These are phyloP conservation scores for Pezicula neosporulosa DNA, from an alignment of 2,329 filamentous ascomycete species.

Conservation along the genomic window DNA sequence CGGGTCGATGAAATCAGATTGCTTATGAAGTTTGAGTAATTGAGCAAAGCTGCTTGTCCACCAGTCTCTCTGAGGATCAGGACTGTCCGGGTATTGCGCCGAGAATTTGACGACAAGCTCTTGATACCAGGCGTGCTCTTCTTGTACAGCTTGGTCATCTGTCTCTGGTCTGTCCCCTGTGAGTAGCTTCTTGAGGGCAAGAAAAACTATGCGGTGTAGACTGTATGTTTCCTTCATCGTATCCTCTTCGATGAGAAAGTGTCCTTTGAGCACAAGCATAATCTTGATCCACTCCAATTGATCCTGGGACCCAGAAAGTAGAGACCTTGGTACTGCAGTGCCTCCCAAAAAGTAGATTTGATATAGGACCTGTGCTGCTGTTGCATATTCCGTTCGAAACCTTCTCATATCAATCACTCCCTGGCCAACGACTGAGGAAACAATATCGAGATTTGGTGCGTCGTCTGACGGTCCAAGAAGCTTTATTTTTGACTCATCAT, in stretches of 20 bases:
- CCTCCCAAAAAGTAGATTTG: slow-evolving; percentile 21
- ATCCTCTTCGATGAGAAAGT: slow-evolving; percentile 18
- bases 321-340: slow-evolving; percentile 12
- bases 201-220: slow-evolving; percentile 19
- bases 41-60: slow-evolving; percentile 21
- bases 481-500: slow-evolving; percentile 18
- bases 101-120: slow-evolving; percentile 18
- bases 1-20: slow-evolving; percentile 6
- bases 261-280: slow-evolving; percentile 16
- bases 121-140: slow-evolving; percentile 19
- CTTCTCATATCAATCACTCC: slow-evolving; percentile 16
- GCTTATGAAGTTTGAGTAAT: slow-evolving; percentile 14
- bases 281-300: slow-evolving; percentile 19
- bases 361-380: slow-evolving; percentile 12
- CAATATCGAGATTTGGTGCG: slow-evolving; percentile 10
- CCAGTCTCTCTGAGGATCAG: slow-evolving; percentile 16
- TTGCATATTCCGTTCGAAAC: slow-evolving; percentile 13
- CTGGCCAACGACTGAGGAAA: slow-evolving; percentile 15
- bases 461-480: slow-evolving; percentile 9
- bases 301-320: slow-evolving; percentile 16
- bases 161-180: slow-evolving; percentile 4
- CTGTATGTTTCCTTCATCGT: slow-evolving; percentile 9
- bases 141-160: slow-evolving; percentile 10
- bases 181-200: slow-evolving; percentile 15
- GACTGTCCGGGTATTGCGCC: slow-evolving; percentile 16